phyloP scores from a whole-genome alignment of 164 flowering plant species.

The Annona cherimola region DNA sequence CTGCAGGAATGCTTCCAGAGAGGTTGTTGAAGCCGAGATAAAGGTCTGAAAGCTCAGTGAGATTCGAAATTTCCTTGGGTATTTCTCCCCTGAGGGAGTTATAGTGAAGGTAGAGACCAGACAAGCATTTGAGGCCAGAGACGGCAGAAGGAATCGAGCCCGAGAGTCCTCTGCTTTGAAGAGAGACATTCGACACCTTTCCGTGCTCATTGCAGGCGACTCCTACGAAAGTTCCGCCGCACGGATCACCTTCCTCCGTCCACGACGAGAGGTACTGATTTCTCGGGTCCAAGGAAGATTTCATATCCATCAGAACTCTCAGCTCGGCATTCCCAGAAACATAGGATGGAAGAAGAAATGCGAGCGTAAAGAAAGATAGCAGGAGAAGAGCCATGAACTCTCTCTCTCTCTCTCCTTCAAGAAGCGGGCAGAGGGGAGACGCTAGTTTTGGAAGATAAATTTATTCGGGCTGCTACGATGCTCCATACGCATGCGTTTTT shows the following conservation, averaged over 20 bases:
- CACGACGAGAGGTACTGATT: constrained; percentile 59
- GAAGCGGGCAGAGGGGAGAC: not conserved
- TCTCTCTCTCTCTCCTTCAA: not conserved
- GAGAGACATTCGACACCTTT: constrained; percentile 70
- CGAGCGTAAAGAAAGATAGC: not conserved
- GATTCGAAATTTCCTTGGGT: constrained; percentile 64
- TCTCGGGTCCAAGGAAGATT: constrained; percentile 66
- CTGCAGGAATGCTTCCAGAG: constrained; percentile 62
- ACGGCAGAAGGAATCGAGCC: constrained; percentile 62
- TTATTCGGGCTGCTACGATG: no score
- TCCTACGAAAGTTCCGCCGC: constrained; percentile 66
- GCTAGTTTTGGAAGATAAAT: not conserved
- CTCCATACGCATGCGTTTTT: no score
- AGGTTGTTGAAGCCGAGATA: constrained; percentile 81
- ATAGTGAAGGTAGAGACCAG: constrained; percentile 88
- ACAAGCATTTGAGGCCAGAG: constrained; percentile 58
- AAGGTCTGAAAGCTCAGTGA: constrained; percentile 66
- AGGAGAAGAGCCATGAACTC: not conserved
- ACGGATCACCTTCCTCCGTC: constrained; percentile 50
- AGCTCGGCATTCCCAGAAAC: constrained; percentile 36
- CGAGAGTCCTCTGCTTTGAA: constrained; percentile 72
- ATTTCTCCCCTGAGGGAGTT: constrained; percentile 62
- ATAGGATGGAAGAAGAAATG: not conserved
- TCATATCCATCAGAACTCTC: constrained; percentile 51
- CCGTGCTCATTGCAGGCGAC: constrained; percentile 74